Percentiles rank a stretch among this genome's conserved stretches.
Conservation (phyloP, 306 rosid species). For the Cercis canadensis region DNA sequence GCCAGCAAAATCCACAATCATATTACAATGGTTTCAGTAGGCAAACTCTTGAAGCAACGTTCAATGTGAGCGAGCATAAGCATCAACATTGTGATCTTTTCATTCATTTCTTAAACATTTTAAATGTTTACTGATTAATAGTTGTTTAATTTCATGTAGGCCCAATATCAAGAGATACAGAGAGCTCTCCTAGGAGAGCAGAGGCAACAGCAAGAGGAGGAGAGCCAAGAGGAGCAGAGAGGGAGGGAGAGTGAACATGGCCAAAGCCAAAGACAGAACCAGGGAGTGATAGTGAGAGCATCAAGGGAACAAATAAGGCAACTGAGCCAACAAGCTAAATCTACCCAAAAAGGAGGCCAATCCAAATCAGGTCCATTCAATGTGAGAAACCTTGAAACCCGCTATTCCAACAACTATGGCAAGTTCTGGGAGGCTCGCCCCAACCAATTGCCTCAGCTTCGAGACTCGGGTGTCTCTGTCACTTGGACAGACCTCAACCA, state of each 20-base stretch:
- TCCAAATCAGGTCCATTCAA: constrained; percentile 40
- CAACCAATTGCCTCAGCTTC: constrained; percentile 6
- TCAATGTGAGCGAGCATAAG: constrained; percentile 26
- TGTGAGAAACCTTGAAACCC: constrained; percentile 8
- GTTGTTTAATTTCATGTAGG: constrained; percentile 4
- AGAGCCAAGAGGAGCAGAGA: neutral
- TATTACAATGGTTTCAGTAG: constrained; percentile 37
- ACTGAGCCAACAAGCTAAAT: constrained; percentile 22
- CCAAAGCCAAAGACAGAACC: neutral
- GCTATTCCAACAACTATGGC: constrained; percentile 43
- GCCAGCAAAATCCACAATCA: constrained; percentile 15
- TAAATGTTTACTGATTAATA: neutral
- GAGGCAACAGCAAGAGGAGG: neutral
- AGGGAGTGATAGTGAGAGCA: constrained; percentile 29
- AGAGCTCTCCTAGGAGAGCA: constrained; percentile 22
- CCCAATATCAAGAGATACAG: constrained; percentile 28
- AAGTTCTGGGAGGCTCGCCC: constrained; percentile 37
- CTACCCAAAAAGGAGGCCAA: neutral
- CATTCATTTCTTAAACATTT: neutral
- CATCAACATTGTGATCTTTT: neutral
- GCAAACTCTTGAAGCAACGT: constrained; percentile 34
- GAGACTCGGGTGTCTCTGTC: constrained; percentile 13
- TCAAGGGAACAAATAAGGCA: constrained; percentile 30
- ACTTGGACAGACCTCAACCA: neutral
- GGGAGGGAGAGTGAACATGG: neutral